Conservation (phyloP, 2,329 filamentous ascomycete genomes). For the Cladophialophora psammophila region DNA sequence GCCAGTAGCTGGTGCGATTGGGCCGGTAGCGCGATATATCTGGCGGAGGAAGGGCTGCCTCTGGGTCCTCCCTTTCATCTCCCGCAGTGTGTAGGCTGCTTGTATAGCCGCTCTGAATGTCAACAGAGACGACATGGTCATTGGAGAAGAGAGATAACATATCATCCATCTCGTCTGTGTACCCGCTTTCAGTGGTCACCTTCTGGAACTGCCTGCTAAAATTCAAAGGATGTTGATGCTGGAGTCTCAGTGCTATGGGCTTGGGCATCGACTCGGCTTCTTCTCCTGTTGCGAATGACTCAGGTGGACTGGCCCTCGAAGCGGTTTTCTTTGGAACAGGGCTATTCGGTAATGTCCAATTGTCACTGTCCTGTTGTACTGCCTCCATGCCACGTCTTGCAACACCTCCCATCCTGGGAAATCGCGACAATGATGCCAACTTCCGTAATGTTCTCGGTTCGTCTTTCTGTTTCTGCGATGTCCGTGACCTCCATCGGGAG, state of each 20-base stretch:
- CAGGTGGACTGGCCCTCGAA: too few species aligned
- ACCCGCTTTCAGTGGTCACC: background rate
- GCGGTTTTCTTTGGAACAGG: background rate
- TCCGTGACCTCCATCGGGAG: background rate
- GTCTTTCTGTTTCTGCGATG: background rate
- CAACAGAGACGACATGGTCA: background rate
- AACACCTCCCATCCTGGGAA: background rate
- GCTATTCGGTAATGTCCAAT: background rate
- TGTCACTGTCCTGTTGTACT: background rate
- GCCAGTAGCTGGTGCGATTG: conserved; percentile 1
- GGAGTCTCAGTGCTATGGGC: background rate
- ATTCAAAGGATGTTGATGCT: background rate
- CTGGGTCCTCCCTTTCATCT: conserved; percentile 13
- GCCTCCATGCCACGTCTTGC: background rate
- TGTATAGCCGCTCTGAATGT: background rate
- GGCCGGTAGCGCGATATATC: conserved; percentile 25
- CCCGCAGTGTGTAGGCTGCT: background rate
- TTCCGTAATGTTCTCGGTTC: background rate
- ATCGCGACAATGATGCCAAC: background rate
- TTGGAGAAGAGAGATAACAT: background rate
- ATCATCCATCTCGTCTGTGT: background rate
- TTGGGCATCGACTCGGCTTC: background rate
- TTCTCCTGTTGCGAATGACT: background rate
- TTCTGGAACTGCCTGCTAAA: background rate
- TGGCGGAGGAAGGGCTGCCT: conserved; percentile 25